Evolutionary conservation across 257 asterid genomes (phyloP).

Genomic region (Nicotiana obtusifolia): DNA sequence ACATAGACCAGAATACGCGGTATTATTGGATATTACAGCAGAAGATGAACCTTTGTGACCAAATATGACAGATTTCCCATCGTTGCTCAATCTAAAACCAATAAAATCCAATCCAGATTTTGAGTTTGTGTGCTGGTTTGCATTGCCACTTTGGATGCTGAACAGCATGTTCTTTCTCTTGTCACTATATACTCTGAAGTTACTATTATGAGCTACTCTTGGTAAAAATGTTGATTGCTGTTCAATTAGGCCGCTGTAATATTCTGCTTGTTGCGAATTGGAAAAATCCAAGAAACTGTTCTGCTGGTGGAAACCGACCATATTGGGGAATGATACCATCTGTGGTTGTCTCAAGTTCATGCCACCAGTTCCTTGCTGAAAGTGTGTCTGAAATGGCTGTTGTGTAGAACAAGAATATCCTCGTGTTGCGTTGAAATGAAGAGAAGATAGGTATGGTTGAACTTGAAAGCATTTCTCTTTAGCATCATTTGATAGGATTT

Average conservation of each 20-base stretch:
- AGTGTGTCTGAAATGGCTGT: not conserved
- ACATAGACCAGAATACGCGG: not conserved
- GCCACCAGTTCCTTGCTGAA: slow-evolving; percentile 9
- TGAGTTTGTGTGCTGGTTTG: not conserved
- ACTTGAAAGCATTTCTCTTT: slow-evolving; percentile 4
- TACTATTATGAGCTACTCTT: not conserved
- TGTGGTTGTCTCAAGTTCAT: not conserved
- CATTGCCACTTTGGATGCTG: slow-evolving; percentile 2
- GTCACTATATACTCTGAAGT: slow-evolving; percentile 29
- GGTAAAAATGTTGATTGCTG: not conserved
- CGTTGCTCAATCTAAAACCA: slow-evolving; percentile 44
- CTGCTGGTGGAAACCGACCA: not conserved
- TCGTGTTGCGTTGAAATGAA: not conserved
- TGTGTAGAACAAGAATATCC: not conserved
- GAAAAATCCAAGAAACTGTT: slow-evolving; percentile 11
- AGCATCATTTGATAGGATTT: slow-evolving; percentile 11
- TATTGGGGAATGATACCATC: not conserved
- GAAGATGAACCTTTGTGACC: slow-evolving; percentile 22
- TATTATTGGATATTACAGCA: not conserved
- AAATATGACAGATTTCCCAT: slow-evolving; percentile 38
- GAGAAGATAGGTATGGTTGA: slow-evolving; percentile 9
- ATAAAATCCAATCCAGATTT: slow-evolving; percentile 22
- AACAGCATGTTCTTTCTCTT: slow-evolving; percentile 33
- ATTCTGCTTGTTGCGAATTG: not conserved
- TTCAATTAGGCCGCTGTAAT: not conserved